phyloP scores from a whole-genome alignment of 2,329 filamentous ascomycete genomes.

The Nigrospora osmanthi region DNA sequence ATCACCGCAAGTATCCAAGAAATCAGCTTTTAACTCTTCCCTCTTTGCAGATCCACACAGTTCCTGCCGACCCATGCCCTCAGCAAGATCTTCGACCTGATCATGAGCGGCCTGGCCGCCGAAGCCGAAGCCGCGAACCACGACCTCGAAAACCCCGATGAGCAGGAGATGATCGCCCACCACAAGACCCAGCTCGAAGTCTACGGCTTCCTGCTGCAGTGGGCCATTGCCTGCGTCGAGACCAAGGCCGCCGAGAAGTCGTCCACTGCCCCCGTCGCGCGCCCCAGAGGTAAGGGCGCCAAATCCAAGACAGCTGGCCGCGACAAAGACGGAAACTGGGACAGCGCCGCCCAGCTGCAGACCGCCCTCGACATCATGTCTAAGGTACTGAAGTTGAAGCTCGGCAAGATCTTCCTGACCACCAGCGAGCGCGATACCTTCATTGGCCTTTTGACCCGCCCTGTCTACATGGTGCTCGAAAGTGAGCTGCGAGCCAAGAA shows the following conservation, averaged over 20 bases:
- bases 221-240: conserved; percentile 92
- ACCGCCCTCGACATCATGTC: conserved; percentile 88
- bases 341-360: conserved; percentile 82
- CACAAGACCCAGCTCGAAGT: conserved; percentile 91
- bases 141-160: conserved; percentile 78
- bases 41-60: conserved; percentile 68
- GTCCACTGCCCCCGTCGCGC: conserved; percentile 58
- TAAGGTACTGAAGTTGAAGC: conserved; percentile 87
- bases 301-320: conserved; percentile 60
- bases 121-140: conserved; percentile 80
- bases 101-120: conserved; percentile 76
- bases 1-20: conserved; percentile 21
- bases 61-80: conserved; percentile 73
- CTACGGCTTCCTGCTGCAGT: conserved; percentile 89
- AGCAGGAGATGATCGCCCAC: conserved; percentile 76
- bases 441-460: conserved; percentile 81
- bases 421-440: conserved; percentile 96
- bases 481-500: conserved; percentile 89
- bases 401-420: conserved; percentile 88
- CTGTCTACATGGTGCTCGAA: conserved; percentile 89
- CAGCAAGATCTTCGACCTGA: conserved; percentile 86
- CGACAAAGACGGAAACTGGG: conserved; percentile 72
- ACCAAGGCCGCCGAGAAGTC: conserved; percentile 89
- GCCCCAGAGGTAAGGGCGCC: conserved; percentile 68
- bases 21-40: conserved; percentile 55